Base-by-base conservation (phyloP, 768 basidiomycete species). In the Russula earlei region DNA sequence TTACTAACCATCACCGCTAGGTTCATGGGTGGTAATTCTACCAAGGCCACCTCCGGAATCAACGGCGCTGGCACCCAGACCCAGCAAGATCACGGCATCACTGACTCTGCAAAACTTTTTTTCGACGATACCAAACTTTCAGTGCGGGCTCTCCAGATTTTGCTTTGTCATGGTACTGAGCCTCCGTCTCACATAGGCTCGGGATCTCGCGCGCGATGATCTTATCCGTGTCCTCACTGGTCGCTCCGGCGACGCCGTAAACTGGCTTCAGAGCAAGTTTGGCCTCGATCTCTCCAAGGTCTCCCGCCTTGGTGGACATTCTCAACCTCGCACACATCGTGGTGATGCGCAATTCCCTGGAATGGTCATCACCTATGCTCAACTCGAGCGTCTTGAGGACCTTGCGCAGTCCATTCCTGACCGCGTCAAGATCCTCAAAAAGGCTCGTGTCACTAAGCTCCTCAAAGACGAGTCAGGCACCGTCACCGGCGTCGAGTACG, bases 21-120 rank as follows among this genome's bases (percentile, higher is more conserved):
- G 20, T 94, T 95, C 73, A 93, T 95, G 91, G 92, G 92, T 65
- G 88, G 88, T 49, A 97, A 97, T 76, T 96, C 93, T 31, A 97
- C 95, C 52, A 96, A 96, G 70, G 92, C 91, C 47, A 95, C 90
- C 29, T 91, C 89, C 41, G 95, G 95, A 67, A 99, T 99, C 75
- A 99, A 98, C 69, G 95, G 95, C 61, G 86, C 92, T 59, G 91
- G 90, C 17, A 96, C 93, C 1, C 81, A 84, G 70, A 73, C 88
- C 0, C 90, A 91, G 70, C 84, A 85, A 68, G 81, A 85, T 45
- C 76, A 79, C 44, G 83, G 82, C 57, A 96, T 97, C 65, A 85
- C 85, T 12, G 95, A 98, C 72, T 87, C 82, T 49, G 82, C 90
- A 34, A 89, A 90, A 72, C 80, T 82, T 54, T 98, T 97, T 77